Evolutionary conservation across 495 filamentous ascomycete species (phyloP).

Genomic region (Neurospora sp.): DNA sequence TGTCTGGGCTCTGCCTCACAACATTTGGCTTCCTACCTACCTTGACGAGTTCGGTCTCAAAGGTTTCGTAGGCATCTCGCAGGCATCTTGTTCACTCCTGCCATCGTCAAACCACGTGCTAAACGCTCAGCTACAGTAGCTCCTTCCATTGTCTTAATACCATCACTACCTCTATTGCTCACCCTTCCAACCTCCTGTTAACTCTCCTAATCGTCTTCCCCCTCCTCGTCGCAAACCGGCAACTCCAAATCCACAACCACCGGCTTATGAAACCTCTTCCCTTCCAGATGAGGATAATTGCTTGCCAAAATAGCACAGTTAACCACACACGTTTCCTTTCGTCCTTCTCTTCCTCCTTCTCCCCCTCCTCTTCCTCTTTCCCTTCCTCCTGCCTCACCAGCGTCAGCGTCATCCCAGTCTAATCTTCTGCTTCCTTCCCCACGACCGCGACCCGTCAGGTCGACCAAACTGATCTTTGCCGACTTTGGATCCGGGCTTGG

Average conservation of each 20-base stretch:
- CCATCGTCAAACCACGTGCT: too few relatives aligned
- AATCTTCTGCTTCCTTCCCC: slow-evolving; percentile 15
- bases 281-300: slow-evolving; percentile 50
- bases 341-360: slow-evolving; percentile 1
- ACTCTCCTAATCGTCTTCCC: neutral
- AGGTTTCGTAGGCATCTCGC: too few relatives aligned
- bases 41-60: too few relatives aligned
- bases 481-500: slow-evolving; percentile 21
- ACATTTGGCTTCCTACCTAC: too few relatives aligned
- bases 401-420: slow-evolving; percentile 19
- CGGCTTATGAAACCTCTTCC: slow-evolving; percentile 57
- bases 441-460: slow-evolving; percentile 25
- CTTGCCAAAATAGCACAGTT: slow-evolving; percentile 65
- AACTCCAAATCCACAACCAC: slow-evolving; percentile 72
- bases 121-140: too few relatives aligned
- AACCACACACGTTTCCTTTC: slow-evolving; percentile 65
- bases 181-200: neutral
- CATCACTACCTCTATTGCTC: neutral
- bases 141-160: too few relatives aligned
- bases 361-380: slow-evolving; percentile 25
- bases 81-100: too few relatives aligned
- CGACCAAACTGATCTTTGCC: slow-evolving; percentile 33
- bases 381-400: slow-evolving; percentile 26
- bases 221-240: slow-evolving; percentile 36
- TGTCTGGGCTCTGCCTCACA: too few relatives aligned